phyloP scores from a whole-genome alignment of 805 yeast species.

The Metschnikowia sp. region DNA sequence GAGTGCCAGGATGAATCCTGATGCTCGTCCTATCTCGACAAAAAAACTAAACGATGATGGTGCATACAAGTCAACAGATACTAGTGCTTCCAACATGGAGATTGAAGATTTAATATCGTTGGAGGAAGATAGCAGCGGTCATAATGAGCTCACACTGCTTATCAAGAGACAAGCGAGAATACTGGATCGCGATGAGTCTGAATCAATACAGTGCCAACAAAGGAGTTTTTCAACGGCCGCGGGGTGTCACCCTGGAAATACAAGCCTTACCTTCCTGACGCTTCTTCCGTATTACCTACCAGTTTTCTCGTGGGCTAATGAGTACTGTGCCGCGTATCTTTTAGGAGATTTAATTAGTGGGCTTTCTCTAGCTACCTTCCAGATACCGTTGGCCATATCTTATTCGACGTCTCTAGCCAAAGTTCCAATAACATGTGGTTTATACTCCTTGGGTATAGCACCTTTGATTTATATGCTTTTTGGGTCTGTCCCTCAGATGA shows the following conservation, averaged over 20 bases:
- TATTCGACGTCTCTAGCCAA: slow-evolving; percentile 42
- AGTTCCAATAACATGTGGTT: slow-evolving; percentile 40
- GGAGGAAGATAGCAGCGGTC: no score
- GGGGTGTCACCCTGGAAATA: slow-evolving; percentile 12
- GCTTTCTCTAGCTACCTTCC: slow-evolving; percentile 82
- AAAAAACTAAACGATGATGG: no score
- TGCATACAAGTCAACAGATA: no score
- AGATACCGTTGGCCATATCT: slow-evolving; percentile 71
- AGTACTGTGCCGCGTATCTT: slow-evolving; percentile 41
- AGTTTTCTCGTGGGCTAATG: slow-evolving; percentile 61
- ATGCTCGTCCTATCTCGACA: no score
- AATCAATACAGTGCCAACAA: not conserved
- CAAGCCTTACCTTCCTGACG: slow-evolving; percentile 6
- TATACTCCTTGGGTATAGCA: slow-evolving; percentile 36
- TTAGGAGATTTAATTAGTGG: slow-evolving; percentile 78
- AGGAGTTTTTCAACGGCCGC: slow-evolving; percentile 10
- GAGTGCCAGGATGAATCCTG: no score
- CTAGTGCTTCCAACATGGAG: no score
- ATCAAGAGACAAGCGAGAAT: no score
- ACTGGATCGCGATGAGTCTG: no score
- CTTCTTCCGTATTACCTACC: slow-evolving; percentile 64
- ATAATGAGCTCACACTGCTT: no score
- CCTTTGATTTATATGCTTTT: slow-evolving; percentile 40
- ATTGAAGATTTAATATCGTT: no score
- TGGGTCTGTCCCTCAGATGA: slow-evolving; percentile 46